A percentile compares a stretch with the other conserved stretches of the same genome.
Evolutionary conservation across 1,139 yeast genomes (phyloP).

Genomic region (Candida freyschussii): DNA sequence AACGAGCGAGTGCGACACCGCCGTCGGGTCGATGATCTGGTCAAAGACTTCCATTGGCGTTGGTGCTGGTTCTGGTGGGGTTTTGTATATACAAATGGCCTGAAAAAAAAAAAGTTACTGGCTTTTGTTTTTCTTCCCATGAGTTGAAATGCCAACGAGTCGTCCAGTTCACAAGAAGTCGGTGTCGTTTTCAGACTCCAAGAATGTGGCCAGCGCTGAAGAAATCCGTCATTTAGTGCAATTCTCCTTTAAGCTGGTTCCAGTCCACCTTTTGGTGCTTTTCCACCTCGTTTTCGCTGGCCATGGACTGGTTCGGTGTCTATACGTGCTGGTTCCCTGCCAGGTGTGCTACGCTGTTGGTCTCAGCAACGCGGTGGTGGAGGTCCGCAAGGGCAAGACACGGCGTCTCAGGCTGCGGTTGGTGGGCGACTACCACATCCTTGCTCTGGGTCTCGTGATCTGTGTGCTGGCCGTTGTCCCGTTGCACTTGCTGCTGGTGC

Average conservation of each 20-base stretch:
- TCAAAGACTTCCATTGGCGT: conserved; percentile 71
- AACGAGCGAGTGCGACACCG: conserved; percentile 58
- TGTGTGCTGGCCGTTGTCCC: conserved; percentile 42
- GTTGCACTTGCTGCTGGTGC: conserved; percentile 45
- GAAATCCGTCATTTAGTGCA: conserved; percentile 27
- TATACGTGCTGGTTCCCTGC: conserved; percentile 4
- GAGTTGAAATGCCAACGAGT: conserved; percentile 2
- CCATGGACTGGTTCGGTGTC: conserved; percentile 7
- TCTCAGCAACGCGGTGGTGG: conserved; percentile 7
- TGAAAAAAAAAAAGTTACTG: no score
- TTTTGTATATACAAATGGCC: no score
- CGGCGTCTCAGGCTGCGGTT: conserved; percentile 10
- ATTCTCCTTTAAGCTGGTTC: conserved; percentile 34
- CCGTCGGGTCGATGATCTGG: conserved; percentile 75
- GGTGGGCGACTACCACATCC: conserved; percentile 12
- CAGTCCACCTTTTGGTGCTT: conserved; percentile 44
- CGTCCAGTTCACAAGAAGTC: conserved; percentile 28
- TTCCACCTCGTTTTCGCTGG: conserved; percentile 26
- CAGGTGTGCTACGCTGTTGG: conserved; percentile 14
- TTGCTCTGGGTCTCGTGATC: conserved; percentile 12
- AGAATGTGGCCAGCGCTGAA: conserved; percentile 4
- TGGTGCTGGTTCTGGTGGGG: conserved; percentile 1
- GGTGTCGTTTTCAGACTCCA: conserved; percentile 33
- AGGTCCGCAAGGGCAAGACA: conserved; percentile 10
- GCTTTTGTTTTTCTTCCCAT: not conserved